Conservation (phyloP, 495 filamentous ascomycete species). For the Penicillium bovifimosum region DNA sequence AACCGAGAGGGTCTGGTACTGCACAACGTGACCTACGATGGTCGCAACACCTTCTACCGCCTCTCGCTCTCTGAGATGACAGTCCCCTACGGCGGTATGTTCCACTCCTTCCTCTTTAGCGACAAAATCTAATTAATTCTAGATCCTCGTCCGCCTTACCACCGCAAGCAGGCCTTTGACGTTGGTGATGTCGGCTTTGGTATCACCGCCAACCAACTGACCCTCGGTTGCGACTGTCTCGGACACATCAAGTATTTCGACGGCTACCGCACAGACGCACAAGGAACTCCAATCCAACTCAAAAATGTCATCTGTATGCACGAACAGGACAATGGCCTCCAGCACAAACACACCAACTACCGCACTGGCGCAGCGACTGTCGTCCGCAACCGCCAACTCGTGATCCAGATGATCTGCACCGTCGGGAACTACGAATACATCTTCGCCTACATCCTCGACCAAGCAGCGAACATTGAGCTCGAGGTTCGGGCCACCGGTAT, state of each 20-base stretch:
- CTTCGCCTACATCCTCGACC: slow-evolving; percentile 79
- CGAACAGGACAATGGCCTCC: slow-evolving; percentile 63
- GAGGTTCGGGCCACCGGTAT: slow-evolving; percentile 90
- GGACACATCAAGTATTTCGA: slow-evolving; percentile 63
- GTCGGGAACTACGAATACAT: slow-evolving; percentile 85
- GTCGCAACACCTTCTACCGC: slow-evolving; percentile 65
- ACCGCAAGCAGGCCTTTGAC: slow-evolving; percentile 70
- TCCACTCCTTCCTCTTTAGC: neutral
- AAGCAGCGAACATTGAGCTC: slow-evolving; percentile 73
- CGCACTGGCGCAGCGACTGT: slow-evolving; percentile 55
- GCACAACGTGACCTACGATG: slow-evolving; percentile 64
- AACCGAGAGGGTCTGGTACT: slow-evolving; percentile 57
- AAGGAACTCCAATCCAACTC: slow-evolving; percentile 48
- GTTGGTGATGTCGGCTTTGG: slow-evolving; percentile 65
- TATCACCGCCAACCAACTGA: slow-evolving; percentile 60
- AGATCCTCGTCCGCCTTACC: slow-evolving; percentile 63
- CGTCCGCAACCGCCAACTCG: slow-evolving; percentile 56
- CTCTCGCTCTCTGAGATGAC: slow-evolving; percentile 76
- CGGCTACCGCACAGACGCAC: slow-evolving; percentile 48
- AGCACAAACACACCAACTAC: slow-evolving; percentile 69
- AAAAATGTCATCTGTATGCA: slow-evolving; percentile 62
- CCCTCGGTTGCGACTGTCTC: slow-evolving; percentile 64
- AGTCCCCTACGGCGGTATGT: slow-evolving; percentile 51
- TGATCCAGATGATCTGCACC: slow-evolving; percentile 70
- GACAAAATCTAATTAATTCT: slow-evolving; percentile 3